These are phyloP conservation scores for Cinnamomum chago DNA, from an alignment of 164 flowering plant genomes.

Conservation along the genomic window DNA sequence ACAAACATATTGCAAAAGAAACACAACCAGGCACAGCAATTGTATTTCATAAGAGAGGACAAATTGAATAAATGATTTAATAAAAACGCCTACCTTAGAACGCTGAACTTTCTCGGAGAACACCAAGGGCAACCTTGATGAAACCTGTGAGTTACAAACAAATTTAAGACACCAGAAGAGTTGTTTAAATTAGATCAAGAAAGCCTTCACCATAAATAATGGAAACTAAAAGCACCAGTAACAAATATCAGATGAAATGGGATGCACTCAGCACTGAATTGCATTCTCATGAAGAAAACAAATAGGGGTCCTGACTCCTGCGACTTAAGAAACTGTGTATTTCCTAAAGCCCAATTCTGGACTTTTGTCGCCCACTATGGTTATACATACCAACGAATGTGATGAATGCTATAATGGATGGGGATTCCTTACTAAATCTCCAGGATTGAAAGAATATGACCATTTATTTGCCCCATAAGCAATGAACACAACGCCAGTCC, in stretches of 20 bases:
- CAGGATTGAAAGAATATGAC: not conserved
- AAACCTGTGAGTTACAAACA: constrained; percentile 34
- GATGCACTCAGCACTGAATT: not conserved
- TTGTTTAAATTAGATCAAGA: not conserved
- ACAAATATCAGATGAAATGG: not conserved
- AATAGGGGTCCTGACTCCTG: too few relatives aligned
- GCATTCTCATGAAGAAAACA: not conserved
- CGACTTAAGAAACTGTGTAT: too few relatives aligned
- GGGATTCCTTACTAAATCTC: not conserved
- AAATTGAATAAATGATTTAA: not conserved
- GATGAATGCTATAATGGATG: not conserved
- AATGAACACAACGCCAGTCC: too few relatives aligned
- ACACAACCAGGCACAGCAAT: not conserved
- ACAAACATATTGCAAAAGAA: not conserved
- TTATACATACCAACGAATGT: not conserved
- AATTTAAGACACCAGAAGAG: not conserved
- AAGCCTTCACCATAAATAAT: not conserved
- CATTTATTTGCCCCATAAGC: too few relatives aligned
- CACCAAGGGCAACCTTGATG: constrained; percentile 64
- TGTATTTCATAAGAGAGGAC: not conserved
- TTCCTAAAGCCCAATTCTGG: not conserved
- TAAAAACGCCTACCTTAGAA: constrained; percentile 43
- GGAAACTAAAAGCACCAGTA: not conserved
- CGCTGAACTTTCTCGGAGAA: constrained; percentile 71
- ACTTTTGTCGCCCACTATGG: not conserved